Evolutionary conservation across 2,329 filamentous ascomycete species (phyloP).

Genomic region (Chaetomium strumarium): DNA sequence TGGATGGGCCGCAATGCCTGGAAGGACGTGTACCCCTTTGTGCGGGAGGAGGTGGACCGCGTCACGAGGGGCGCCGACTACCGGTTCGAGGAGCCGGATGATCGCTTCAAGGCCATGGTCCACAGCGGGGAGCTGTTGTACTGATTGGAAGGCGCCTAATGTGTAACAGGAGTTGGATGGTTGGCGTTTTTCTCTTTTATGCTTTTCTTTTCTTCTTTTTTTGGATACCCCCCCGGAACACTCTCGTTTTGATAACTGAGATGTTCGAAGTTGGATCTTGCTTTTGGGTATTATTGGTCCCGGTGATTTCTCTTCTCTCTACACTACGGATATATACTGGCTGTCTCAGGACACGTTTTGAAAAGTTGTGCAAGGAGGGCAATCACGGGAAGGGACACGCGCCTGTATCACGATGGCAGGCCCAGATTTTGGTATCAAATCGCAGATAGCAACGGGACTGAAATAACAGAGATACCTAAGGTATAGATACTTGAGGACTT

Average conservation of each 20-base stretch:
- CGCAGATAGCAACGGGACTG: too few species aligned
- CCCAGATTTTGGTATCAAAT: too few species aligned
- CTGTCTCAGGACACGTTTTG: not conserved
- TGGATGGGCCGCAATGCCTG: constrained; percentile 57
- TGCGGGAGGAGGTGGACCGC: constrained; percentile 49
- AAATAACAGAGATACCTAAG: too few species aligned
- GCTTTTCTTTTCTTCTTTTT: not conserved
- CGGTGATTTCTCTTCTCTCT: too few species aligned
- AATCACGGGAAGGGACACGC: too few species aligned
- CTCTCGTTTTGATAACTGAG: not conserved
- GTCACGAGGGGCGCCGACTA: constrained; percentile 41
- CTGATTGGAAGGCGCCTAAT: constrained; percentile 13
- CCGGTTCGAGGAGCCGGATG: constrained; percentile 38
- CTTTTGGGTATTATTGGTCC: not conserved
- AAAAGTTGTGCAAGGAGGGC: too few species aligned
- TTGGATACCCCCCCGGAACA: not conserved
- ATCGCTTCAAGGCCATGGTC: constrained; percentile 39
- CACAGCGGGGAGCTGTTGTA: constrained; percentile 36
- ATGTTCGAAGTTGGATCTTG: not conserved
- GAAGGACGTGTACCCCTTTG: constrained; percentile 53
- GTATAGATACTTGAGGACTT: too few species aligned
- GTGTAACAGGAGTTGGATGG: not conserved
- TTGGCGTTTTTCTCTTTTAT: not conserved
- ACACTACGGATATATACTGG: not conserved
- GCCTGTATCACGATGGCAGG: too few species aligned